These are phyloP conservation scores for Chrysoporthe cubensis DNA, from an alignment of 2,329 filamentous ascomycete genomes.

Conservation along the genomic window DNA sequence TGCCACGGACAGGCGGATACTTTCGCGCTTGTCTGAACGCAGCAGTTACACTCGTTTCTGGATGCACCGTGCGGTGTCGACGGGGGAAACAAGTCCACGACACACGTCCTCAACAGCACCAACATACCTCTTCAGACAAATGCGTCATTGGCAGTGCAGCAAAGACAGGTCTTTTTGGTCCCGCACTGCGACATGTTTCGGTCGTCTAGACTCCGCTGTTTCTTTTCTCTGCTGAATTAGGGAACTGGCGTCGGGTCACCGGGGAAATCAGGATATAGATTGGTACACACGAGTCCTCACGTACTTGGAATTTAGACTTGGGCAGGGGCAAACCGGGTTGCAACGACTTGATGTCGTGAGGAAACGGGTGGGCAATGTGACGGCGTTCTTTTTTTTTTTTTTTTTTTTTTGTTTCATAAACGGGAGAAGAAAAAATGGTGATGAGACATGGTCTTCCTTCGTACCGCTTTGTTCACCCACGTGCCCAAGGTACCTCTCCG, in stretches of 20 bases:
- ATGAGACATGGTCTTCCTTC: neutral
- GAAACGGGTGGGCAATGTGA: neutral
- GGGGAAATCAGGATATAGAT: neutral
- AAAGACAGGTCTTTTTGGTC: neutral
- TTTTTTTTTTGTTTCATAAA: neutral
- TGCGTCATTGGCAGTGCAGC: neutral
- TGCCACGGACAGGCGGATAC: neutral
- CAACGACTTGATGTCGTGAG: neutral
- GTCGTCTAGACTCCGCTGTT: neutral
- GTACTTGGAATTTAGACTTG: neutral
- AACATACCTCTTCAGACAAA: neutral
- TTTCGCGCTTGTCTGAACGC: conserved; percentile 16
- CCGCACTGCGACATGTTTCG: neutral
- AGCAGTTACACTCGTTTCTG: conserved; percentile 6
- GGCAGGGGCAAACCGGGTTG: neutral
- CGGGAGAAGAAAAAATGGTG: neutral
- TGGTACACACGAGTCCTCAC: neutral
- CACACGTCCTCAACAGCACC: neutral
- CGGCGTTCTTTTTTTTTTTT: neutral
- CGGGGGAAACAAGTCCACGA: neutral
- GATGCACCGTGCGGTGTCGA: neutral
- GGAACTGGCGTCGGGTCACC: neutral
- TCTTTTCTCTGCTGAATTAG: neutral
- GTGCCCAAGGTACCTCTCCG: neutral
- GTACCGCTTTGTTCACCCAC: conserved; percentile 5